Conservation (phyloP, 352 stramenopile genomes). For the Phytophthora ohioensis region DNA sequence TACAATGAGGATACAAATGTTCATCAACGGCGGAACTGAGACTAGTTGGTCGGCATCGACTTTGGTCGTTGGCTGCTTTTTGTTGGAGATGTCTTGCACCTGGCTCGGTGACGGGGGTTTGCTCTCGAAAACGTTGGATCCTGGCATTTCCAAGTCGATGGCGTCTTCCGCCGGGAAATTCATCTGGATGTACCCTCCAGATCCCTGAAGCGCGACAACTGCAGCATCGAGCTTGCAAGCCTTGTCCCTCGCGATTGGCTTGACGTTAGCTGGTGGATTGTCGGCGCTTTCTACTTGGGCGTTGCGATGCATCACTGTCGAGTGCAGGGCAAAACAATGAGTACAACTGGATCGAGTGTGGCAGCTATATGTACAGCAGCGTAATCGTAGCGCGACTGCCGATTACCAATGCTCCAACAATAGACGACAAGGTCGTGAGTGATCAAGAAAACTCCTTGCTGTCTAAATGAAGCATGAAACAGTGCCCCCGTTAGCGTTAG, state of each 20-base stretch:
- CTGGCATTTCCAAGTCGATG: slow-evolving; percentile 24
- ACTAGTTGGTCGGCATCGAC: slow-evolving; percentile 1
- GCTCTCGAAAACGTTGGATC: neutral
- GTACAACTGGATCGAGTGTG: neutral
- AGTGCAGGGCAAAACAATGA: neutral
- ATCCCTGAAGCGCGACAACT: slow-evolving; percentile 24
- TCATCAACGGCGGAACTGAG: slow-evolving; percentile 52
- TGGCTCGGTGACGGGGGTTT: neutral
- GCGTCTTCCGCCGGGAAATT: slow-evolving; percentile 45
- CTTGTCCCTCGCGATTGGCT: slow-evolving; percentile 18
- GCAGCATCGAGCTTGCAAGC: slow-evolving; percentile 18
- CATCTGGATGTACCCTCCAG: slow-evolving; percentile 50
- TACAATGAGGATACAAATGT: slow-evolving; percentile 90
- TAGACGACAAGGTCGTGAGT: neutral
- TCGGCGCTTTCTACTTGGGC: slow-evolving; percentile 1
- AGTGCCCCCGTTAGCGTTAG: too few relatives aligned
- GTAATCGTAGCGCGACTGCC: slow-evolving; percentile 5
- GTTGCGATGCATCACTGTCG: slow-evolving; percentile 14
- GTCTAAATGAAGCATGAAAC: too few relatives aligned
- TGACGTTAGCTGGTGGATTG: neutral
- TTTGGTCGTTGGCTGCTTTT: neutral
- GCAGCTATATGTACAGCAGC: neutral
- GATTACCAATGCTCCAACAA: slow-evolving; percentile 4
- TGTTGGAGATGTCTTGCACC: neutral
- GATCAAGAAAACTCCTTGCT: too few relatives aligned